These are phyloP conservation scores for Epichloe brachyelytri DNA, from an alignment of 2,329 filamentous ascomycete genomes.

Conservation along the genomic window DNA sequence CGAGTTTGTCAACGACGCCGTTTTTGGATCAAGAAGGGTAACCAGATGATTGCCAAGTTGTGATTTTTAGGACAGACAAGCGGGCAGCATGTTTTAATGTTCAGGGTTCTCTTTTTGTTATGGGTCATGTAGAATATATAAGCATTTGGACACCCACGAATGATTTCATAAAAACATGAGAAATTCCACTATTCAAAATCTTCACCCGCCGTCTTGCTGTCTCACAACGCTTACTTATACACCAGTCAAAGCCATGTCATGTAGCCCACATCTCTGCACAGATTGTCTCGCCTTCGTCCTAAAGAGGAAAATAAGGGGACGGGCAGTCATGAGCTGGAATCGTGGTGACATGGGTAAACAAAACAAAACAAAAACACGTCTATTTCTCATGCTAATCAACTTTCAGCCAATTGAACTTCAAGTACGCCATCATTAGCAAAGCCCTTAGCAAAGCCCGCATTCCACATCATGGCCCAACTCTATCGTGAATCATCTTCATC, in stretches of 20 bases:
- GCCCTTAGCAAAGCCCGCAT: neutral
- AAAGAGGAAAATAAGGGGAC: too few relatives aligned
- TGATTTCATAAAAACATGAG: neutral
- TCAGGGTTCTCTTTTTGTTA: conserved; percentile 7
- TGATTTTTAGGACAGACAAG: conserved; percentile 25
- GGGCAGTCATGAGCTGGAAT: neutral
- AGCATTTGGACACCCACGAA: conserved; percentile 3
- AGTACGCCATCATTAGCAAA: conserved; percentile 15
- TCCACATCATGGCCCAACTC: conserved; percentile 10
- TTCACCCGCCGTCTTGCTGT: neutral
- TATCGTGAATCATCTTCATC: conserved; percentile 7
- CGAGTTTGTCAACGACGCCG: conserved; percentile 79
- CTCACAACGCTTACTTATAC: too few relatives aligned
- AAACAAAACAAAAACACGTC: conserved; percentile 7
- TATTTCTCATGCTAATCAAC: conserved; percentile 24
- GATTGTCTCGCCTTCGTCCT: too few relatives aligned
- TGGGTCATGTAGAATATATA: conserved; percentile 12
- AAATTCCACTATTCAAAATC: neutral
- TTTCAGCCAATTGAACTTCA: conserved; percentile 12
- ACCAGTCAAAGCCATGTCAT: too few relatives aligned
- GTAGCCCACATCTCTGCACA: too few relatives aligned
- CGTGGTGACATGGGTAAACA: too few relatives aligned
- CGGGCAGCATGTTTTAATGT: conserved; percentile 1
- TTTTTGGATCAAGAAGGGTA: conserved; percentile 55
- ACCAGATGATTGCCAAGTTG: conserved; percentile 57